phyloP scores from a whole-genome alignment of 2,329 filamentous ascomycete genomes.

The Phialemonium atrogriseum region DNA sequence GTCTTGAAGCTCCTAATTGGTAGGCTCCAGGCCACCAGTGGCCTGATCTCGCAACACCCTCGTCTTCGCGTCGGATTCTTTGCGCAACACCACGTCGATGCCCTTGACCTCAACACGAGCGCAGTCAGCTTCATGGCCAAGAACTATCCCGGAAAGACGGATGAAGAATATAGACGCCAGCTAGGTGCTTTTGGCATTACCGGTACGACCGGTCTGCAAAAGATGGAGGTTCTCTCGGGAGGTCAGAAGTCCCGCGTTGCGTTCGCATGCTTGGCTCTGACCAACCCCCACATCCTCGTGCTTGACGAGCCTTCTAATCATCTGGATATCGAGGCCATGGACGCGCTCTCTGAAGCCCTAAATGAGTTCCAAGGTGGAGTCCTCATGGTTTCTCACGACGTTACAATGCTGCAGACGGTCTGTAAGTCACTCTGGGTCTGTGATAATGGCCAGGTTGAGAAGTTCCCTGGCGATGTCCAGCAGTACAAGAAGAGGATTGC shows the following conservation, averaged over 20 bases:
- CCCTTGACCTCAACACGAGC: slow-evolving; percentile 78
- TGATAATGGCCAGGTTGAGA: slow-evolving; percentile 86
- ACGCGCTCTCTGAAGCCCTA: slow-evolving; percentile 79
- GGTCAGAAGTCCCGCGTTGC: slow-evolving; percentile 98
- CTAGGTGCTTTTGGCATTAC: slow-evolving; percentile 86
- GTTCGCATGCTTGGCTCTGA: slow-evolving; percentile 90
- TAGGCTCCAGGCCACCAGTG: slow-evolving; percentile 66
- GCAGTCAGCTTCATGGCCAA: slow-evolving; percentile 96
- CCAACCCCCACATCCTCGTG: slow-evolving; percentile 93
- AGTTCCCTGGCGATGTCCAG: slow-evolving; percentile 92
- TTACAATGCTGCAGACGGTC: slow-evolving; percentile 95
- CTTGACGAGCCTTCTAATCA: slow-evolving; percentile 99
- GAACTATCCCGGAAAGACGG: slow-evolving; percentile 79
- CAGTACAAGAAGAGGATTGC: slow-evolving; percentile 96
- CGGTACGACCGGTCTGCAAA: slow-evolving; percentile 91
- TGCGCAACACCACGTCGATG: slow-evolving; percentile 96
- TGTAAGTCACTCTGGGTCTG: slow-evolving; percentile 96
- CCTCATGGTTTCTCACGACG: slow-evolving; percentile 97
- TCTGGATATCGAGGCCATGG: slow-evolving; percentile 98
- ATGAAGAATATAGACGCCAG: slow-evolving; percentile 94
- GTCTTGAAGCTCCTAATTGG: slow-evolving; percentile 96
- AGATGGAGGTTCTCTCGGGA: slow-evolving; percentile 89
- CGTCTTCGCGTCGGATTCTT: slow-evolving; percentile 92
- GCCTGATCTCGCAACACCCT: slow-evolving; percentile 81
- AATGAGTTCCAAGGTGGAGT: slow-evolving; percentile 87